phyloP scores from a whole-genome alignment of 768 basidiomycete species.

The Pleurotus salmoneostramineus region DNA sequence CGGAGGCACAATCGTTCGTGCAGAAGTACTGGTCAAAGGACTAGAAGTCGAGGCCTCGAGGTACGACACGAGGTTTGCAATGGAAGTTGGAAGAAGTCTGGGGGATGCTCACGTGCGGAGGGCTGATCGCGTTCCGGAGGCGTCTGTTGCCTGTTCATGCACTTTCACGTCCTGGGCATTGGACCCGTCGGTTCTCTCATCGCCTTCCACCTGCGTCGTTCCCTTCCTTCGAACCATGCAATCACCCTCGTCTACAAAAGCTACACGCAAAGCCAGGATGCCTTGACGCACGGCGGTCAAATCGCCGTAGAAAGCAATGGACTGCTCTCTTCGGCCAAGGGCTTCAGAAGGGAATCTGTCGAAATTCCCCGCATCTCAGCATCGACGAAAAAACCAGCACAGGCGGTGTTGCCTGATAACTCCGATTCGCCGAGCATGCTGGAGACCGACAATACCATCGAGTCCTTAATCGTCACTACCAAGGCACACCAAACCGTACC shows the following conservation, averaged over 20 bases:
- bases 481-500: slow-evolving; percentile 67
- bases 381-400: not conserved
- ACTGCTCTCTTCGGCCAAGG: slow-evolving; percentile 30
- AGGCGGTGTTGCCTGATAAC: not conserved
- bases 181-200: slow-evolving; percentile 83
- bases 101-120: no score
- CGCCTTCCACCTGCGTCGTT: slow-evolving; percentile 70
- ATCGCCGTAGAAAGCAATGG: slow-evolving; percentile 52
- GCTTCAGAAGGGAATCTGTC: slow-evolving; percentile 50
- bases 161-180: slow-evolving; percentile 72
- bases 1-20: no score
- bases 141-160: slow-evolving; percentile 40
- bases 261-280: slow-evolving; percentile 27
- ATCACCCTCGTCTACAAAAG: slow-evolving; percentile 72
- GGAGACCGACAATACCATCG: slow-evolving; percentile 37
- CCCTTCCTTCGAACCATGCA: slow-evolving; percentile 44
- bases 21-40: no score
- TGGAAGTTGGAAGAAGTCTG: no score
- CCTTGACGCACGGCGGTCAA: slow-evolving; percentile 25
- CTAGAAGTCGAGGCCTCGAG: no score
- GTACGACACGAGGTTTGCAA: no score
- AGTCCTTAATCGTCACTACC: slow-evolving; percentile 77
- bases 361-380: slow-evolving; percentile 10
- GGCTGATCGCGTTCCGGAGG: no score
- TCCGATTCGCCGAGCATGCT: slow-evolving; percentile 6